Conservation (phyloP, 2,329 filamentous ascomycete species). For the Colletotrichum eremochloae region DNA sequence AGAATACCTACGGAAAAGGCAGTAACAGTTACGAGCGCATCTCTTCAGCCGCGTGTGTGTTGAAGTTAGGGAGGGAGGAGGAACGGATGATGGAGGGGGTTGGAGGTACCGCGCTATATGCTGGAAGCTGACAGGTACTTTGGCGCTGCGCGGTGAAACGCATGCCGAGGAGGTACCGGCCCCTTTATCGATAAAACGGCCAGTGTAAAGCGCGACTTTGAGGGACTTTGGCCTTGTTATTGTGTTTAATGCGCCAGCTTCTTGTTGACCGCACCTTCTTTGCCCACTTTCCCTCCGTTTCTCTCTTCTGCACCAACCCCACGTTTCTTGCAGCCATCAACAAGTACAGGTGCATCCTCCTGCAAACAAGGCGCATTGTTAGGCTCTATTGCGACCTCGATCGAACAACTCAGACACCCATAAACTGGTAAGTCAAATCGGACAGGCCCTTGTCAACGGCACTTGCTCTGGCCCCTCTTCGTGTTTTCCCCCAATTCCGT, state of each 20-base stretch:
- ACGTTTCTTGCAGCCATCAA: conserved; percentile 50
- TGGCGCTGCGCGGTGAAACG: neutral
- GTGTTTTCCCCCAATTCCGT: conserved; percentile 19
- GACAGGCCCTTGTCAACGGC: conserved; percentile 35
- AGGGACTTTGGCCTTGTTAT: conserved; percentile 38
- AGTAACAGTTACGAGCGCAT: conserved; percentile 6
- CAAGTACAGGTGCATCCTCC: conserved; percentile 45
- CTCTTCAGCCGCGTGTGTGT: conserved; percentile 38
- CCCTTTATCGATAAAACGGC: conserved; percentile 24
- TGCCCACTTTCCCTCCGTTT: conserved; percentile 43
- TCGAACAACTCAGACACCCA: conserved; percentile 43
- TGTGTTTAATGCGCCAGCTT: conserved; percentile 40
- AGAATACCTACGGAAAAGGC: conserved; percentile 20
- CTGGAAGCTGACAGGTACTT: conserved; percentile 32
- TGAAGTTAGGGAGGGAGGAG: neutral
- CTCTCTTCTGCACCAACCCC: conserved; percentile 55
- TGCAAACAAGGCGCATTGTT: conserved; percentile 42
- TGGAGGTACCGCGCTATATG: conserved; percentile 30
- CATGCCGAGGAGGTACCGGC: conserved; percentile 7
- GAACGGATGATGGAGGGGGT: conserved; percentile 27
- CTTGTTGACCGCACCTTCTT: conserved; percentile 45
- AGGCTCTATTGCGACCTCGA: conserved; percentile 42
- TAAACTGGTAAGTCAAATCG: conserved; percentile 35
- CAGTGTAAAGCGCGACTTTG: conserved; percentile 26
- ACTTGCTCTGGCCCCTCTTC: conserved; percentile 33